Conservation (phyloP, 2,329 filamentous ascomycete species). For the Talaromyces islandicus region DNA sequence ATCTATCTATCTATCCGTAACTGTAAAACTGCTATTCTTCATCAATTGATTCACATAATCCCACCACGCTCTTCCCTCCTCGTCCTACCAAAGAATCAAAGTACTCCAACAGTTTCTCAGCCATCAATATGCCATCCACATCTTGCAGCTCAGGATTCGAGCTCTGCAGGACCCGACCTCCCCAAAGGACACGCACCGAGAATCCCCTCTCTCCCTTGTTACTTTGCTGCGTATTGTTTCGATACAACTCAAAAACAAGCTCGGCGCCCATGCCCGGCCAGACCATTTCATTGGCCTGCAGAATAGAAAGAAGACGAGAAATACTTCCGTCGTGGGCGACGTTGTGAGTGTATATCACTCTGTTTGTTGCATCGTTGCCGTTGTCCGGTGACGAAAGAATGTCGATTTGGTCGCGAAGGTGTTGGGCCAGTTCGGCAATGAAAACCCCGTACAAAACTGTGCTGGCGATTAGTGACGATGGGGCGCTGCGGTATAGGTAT, state of each 20-base stretch:
- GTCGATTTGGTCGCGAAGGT: conserved; percentile 52
- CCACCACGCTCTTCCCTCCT: conserved; percentile 26
- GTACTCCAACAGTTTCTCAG: conserved; percentile 60
- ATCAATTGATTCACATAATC: not conserved
- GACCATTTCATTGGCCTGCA: conserved; percentile 71
- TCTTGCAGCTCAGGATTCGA: conserved; percentile 62
- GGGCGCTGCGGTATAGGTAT: conserved; percentile 66
- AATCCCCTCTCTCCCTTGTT: conserved; percentile 21
- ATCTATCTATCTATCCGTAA: not conserved
- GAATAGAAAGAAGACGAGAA: conserved; percentile 59
- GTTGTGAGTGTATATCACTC: conserved; percentile 63
- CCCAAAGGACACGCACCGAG: conserved; percentile 65
- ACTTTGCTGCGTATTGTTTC: conserved; percentile 24
- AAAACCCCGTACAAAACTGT: conserved; percentile 63
- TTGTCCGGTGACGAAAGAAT: not conserved
- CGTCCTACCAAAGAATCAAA: conserved; percentile 64
- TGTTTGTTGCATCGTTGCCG: conserved; percentile 24
- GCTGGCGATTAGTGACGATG: conserved; percentile 57
- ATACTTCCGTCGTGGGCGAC: conserved; percentile 74
- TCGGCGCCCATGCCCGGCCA: conserved; percentile 82
- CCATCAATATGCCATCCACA: conserved; percentile 48
- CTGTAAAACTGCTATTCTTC: not conserved
- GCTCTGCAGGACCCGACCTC: conserved; percentile 60
- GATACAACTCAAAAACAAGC: conserved; percentile 69
- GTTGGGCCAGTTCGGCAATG: conserved; percentile 63